phyloP scores from a whole-genome alignment of 805 yeast species.

The Saturnispora besseyi region DNA sequence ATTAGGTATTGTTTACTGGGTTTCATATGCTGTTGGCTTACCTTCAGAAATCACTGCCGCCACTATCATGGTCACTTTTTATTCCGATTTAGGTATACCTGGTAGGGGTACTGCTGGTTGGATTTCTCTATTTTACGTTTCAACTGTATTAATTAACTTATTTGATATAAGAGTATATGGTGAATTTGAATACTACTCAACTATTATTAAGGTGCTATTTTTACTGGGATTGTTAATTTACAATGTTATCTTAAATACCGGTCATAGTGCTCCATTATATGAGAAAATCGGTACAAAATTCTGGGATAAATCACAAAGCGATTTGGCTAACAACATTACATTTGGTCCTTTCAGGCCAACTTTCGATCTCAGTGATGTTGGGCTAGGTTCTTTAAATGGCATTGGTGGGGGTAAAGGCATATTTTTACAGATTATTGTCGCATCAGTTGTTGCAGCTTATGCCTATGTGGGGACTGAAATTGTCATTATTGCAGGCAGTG shows the following conservation, averaged over 20 bases:
- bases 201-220: slow-evolving; percentile 47
- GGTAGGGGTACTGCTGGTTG: slow-evolving; percentile 55
- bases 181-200: slow-evolving; percentile 58
- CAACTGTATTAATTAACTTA: slow-evolving; percentile 43
- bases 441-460: slow-evolving; percentile 57
- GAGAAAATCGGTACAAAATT: slow-evolving; percentile 53
- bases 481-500: slow-evolving; percentile 79
- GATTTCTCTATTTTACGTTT: slow-evolving; percentile 46
- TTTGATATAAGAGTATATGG: slow-evolving; percentile 68
- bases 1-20: slow-evolving; percentile 65
- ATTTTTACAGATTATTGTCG: slow-evolving; percentile 50
- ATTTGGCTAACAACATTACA: slow-evolving; percentile 36
- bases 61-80: slow-evolving; percentile 65
- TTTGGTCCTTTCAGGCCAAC: slow-evolving; percentile 72
- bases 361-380: slow-evolving; percentile 55
- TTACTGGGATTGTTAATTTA: slow-evolving; percentile 47
- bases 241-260: slow-evolving; percentile 57
- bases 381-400: slow-evolving; percentile 45
- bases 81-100: slow-evolving; percentile 44
- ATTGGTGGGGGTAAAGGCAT: slow-evolving; percentile 55
- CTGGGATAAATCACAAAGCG: slow-evolving; percentile 52
- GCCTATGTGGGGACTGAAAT: slow-evolving; percentile 79
- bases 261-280: slow-evolving; percentile 40
- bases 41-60: slow-evolving; percentile 80
- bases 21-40: slow-evolving; percentile 60